These are phyloP conservation scores for Russula sp. DNA, from an alignment of 768 basidiomycete genomes.

Conservation along the genomic window DNA sequence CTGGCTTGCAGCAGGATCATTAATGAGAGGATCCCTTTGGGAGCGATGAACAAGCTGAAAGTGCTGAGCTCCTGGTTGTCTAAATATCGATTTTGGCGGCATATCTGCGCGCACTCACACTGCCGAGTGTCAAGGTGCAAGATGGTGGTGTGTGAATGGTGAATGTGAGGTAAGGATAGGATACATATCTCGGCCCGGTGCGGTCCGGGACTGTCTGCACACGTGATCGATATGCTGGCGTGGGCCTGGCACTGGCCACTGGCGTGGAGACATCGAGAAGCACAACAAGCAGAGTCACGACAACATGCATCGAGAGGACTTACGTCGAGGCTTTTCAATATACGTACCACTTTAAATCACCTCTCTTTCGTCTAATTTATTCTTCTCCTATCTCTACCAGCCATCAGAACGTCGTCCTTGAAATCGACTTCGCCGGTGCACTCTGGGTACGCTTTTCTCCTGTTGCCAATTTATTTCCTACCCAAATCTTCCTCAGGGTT, in stretches of 20 bases:
- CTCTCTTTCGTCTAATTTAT: constrained; percentile 32
- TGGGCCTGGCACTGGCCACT: neutral
- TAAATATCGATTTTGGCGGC: constrained; percentile 82
- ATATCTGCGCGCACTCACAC: constrained; percentile 30
- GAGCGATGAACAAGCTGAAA: constrained; percentile 97
- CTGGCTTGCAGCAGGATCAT: constrained; percentile 82
- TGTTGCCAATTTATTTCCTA: constrained; percentile 12
- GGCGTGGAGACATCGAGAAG: no score
- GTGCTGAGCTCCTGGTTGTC: constrained; percentile 82
- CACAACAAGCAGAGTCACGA: neutral
- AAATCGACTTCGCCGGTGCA: constrained; percentile 85
- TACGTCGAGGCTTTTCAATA: constrained; percentile 81
- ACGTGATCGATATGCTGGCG: constrained; percentile 9
- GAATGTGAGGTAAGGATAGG: no score
- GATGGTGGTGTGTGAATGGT: no score
- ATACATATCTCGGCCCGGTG: no score
- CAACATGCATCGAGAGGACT: constrained; percentile 68
- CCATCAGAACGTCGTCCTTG: constrained; percentile 92
- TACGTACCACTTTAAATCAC: constrained; percentile 48
- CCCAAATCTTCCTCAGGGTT: constrained; percentile 49
- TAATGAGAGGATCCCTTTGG: constrained; percentile 89
- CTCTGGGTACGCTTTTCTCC: constrained; percentile 57
- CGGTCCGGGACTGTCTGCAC: neutral
- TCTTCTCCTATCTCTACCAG: constrained; percentile 61
- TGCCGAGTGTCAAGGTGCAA: no score